These are phyloP conservation scores for Cryptosporidium ubiquitum DNA, from an alignment of 169 alveolate species.

Conservation along the genomic window DNA sequence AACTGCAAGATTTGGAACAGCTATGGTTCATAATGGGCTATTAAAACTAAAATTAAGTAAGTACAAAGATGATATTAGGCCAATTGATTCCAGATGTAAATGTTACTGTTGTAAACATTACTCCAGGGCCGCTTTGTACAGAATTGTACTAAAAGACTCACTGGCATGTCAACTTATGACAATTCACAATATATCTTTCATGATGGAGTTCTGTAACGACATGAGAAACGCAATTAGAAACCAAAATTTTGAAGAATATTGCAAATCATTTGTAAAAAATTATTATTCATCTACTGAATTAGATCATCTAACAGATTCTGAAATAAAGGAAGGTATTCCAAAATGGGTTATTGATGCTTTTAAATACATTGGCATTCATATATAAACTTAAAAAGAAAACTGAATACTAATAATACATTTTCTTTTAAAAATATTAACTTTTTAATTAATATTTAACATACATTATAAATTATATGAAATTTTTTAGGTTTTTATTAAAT, in stretches of 20 bases:
- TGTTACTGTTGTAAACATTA: constrained; percentile 93
- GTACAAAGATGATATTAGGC: constrained; percentile 84
- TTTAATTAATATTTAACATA: background rate
- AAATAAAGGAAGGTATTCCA: constrained; percentile 83
- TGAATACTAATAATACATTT: background rate
- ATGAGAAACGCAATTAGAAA: constrained; percentile 86
- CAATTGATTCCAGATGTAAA: constrained; percentile 90
- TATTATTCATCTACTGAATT: constrained; percentile 66
- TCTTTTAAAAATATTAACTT: no score
- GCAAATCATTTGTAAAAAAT: constrained; percentile 81
- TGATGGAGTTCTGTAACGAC: constrained; percentile 86
- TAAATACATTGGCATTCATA: constrained; percentile 62
- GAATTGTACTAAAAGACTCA: constrained; percentile 84
- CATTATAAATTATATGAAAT: background rate
- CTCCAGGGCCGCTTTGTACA: constrained; percentile 90
- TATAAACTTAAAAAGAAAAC: background rate
- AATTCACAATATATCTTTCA: constrained; percentile 90
- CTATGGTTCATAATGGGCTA: constrained; percentile 82
- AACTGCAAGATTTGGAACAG: constrained; percentile 95
- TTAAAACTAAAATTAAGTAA: constrained; percentile 83
- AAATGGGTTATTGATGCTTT: constrained; percentile 88
- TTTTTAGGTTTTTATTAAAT: background rate
- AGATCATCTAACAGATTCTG: constrained; percentile 57
- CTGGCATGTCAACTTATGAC: constrained; percentile 88
- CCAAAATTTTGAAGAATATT: constrained; percentile 82